Percentiles rank a stretch among this genome's conserved stretches.
These are phyloP conservation scores for Emydomyces testavorans DNA, from an alignment of 2,329 filamentous ascomycete species.

Conservation along the genomic window DNA sequence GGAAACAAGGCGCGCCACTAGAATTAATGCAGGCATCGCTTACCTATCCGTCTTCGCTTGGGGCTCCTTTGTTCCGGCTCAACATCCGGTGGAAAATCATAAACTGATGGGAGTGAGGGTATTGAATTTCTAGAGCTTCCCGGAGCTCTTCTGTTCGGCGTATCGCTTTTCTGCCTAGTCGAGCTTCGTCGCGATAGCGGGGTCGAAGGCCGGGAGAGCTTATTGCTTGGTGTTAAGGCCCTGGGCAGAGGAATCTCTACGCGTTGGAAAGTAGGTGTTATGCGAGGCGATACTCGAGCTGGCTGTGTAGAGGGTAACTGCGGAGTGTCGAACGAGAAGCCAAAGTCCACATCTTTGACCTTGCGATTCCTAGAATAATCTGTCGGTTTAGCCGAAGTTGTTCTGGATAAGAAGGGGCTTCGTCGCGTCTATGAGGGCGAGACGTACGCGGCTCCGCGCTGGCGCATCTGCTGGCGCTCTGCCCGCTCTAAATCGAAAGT, in stretches of 20 bases:
- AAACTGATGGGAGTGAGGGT: slow-evolving; percentile 22
- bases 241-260: slow-evolving; percentile 3
- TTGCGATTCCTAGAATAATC: slow-evolving; percentile 34
- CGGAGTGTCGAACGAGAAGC: slow-evolving; percentile 37
- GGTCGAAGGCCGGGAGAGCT: slow-evolving; percentile 14
- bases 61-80: slow-evolving; percentile 18
- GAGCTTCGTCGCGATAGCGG: slow-evolving; percentile 18
- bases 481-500: slow-evolving; percentile 34
- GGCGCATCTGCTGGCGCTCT: slow-evolving; percentile 46
- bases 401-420: background rate
- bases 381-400: slow-evolving; percentile 6
- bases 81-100: slow-evolving; percentile 29
- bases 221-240: slow-evolving; percentile 13
- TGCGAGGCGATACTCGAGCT: slow-evolving; percentile 17
- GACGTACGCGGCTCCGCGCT: slow-evolving; percentile 46
- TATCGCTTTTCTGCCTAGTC: slow-evolving; percentile 12
- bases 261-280: slow-evolving; percentile 11
- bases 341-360: slow-evolving; percentile 40
- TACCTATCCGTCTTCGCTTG: slow-evolving; percentile 17
- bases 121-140: slow-evolving; percentile 25
- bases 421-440: slow-evolving; percentile 6
- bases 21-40: background rate
- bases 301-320: slow-evolving; percentile 19
- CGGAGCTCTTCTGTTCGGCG: slow-evolving; percentile 22
- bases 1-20: background rate